Evolutionary conservation across 1,139 yeast genomes (phyloP), one percentile per base, ranked within the genome.

Genomic region (Yamadazyma jaroonii): DNA sequence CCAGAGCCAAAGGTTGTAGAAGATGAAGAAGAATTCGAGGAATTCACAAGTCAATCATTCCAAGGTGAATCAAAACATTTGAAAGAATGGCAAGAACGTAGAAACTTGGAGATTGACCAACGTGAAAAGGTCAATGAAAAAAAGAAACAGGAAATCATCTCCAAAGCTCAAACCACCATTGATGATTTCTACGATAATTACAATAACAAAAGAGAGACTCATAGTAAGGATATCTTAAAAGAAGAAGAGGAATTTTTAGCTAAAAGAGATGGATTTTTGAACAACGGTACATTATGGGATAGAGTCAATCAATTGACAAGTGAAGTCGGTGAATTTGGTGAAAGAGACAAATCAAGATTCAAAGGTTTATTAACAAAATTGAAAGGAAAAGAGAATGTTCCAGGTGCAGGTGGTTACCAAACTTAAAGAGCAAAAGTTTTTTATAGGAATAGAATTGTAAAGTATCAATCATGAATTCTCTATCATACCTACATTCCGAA

Each of bases 141-240:
- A 48, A 86, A 80, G 57, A 79, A 85, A 58, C 69, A 72, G 32
- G 90, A 83, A 44, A 74, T 88, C 42, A 74, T 84, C 40, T 74
- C 77, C 35, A 82, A 83, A 46, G 98, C 98, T n/a, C 79, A 81
- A 54, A 79, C 81, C 57, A 82, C 92, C 38, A 81, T 90, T 54
- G 97, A 92, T 59, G 96, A 87, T 49, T 92, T 92, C 64, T 94
- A 94, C 63, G 96, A 89, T 51, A 84, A 84, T 57, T 94, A 94
- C 72, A 89, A 88, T 64, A 71, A 74, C 56, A 92, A 92, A 67
- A 86, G 82, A 64, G 95, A 88, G 40, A 77, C 77, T 47, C 78
- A 79, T 39, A 69, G 84, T 43, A 81, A 77, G 45, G 75, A 78
- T 43, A 83, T 87, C 7, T 70, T 70, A 56, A 68, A 75, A 41